Base-by-base conservation (phyloP, 257 asterid genomes). In the Capsicum pubescens region DNA sequence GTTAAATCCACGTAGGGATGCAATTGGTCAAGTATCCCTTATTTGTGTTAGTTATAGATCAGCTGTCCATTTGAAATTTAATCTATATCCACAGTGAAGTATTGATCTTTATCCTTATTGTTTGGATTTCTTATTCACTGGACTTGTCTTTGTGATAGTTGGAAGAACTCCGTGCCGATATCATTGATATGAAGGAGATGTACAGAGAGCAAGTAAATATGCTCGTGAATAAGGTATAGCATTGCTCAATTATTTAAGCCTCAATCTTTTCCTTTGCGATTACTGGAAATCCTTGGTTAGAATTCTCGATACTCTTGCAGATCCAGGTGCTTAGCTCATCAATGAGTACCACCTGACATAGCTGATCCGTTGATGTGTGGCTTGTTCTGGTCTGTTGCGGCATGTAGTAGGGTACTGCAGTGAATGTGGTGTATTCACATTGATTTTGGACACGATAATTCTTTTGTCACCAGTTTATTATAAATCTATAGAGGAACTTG, bases 111-210 rank as follows among this genome's bases (percentile, higher is more conserved):
- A 0, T 2, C 17, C 48, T 26, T 26, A 26, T 26, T 77, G 64
- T 63, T 77, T 77, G 81, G 15, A 26, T 77, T 26, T 54, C 44
- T 42, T 26, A 54, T 77, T 77, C 48, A 77, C 82, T 55, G 64
- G 8, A 26, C 36, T 61, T 59, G 55, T 84, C 14, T 57, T 69
- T 74, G 80, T 39, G 91, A 85, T 81, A 97, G 99, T 85, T 97
- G 95, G 99, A 95, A 89, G 99, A 94, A 86, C 97, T 97, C 35
- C 95, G 99, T 50, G 98, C 97, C 1, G 99, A 97, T 89, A 95
- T 97, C 67, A 89, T 89, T 19, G 99, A 97, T 89, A 88, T 97
- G 86, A 95, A 97, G 91, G 98, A 95, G 90, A 97, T 97, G 99
- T 97, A 97, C 87, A 91, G 97, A 87, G 98, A 97, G 88, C 99